Percentiles rank a stretch among this genome's conserved stretches.
phyloP scores from a whole-genome alignment of 352 stramenopile species.

The Pythium guiyangense region DNA sequence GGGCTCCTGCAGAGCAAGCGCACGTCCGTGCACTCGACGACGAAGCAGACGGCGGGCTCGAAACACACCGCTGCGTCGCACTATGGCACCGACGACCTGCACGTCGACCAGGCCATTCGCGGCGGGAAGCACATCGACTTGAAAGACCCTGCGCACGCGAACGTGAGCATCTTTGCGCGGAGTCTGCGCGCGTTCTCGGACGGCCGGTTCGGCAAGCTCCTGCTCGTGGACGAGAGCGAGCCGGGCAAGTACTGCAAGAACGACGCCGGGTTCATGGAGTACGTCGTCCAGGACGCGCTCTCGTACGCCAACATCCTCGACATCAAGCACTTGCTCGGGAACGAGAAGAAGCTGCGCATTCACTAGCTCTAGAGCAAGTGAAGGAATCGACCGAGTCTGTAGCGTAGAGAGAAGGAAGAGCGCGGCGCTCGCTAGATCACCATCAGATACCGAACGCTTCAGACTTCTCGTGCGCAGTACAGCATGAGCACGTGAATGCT shows the following conservation, averaged over 20 bases:
- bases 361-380: too few species aligned
- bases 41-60: neutral
- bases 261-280: conserved; percentile 8
- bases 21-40: neutral
- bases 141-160: neutral
- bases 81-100: neutral
- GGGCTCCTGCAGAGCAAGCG: conserved; percentile 7
- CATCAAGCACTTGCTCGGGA: conserved; percentile 13
- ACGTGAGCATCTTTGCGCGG: conserved; percentile 7
- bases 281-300: conserved; percentile 9
- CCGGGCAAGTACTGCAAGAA: conserved; percentile 7
- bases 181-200: conserved; percentile 4
- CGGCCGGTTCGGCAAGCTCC: neutral
- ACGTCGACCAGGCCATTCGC: neutral
- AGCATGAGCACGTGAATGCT: conserved; percentile 45
- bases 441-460: too few species aligned
- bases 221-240: conserved; percentile 10
- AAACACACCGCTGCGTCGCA: conserved; percentile 1
- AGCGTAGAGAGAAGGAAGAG: too few species aligned
- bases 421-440: too few species aligned
- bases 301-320: conserved; percentile 9
- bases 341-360: conserved; percentile 11
- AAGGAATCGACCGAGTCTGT: too few species aligned
- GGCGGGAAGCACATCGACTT: neutral
- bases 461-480: too few species aligned